These are phyloP conservation scores for Tolypocladium album DNA, from an alignment of 2,329 filamentous ascomycete species.

Conservation along the genomic window DNA sequence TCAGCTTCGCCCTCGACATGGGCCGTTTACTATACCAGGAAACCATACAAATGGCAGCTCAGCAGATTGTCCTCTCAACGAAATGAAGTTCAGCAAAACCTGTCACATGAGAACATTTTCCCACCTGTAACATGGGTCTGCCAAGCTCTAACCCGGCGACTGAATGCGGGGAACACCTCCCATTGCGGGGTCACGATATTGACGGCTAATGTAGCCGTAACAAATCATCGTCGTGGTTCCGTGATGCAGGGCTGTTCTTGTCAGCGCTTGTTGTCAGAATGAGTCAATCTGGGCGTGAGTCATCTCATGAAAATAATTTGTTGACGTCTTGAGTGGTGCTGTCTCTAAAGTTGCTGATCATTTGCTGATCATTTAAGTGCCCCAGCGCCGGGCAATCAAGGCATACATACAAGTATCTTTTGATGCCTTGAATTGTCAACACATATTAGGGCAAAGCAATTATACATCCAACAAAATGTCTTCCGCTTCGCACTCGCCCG, in stretches of 20 bases:
- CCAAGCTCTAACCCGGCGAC: background rate
- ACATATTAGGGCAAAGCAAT: background rate
- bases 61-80: too few species aligned
- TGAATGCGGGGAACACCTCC: background rate
- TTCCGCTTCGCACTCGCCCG: background rate
- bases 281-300: background rate
- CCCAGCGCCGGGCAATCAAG: too few species aligned
- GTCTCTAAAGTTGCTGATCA: background rate
- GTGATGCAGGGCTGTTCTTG: background rate
- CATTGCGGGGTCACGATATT: background rate
- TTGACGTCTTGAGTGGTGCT: background rate
- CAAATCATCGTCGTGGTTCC: background rate
- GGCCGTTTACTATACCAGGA: too few species aligned
- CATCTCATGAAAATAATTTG: background rate
- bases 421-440: background rate
- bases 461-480: background rate
- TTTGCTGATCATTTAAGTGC: background rate
- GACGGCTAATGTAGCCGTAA: background rate
- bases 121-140: background rate
- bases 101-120: too few species aligned
- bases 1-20: too few species aligned
- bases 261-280: background rate
- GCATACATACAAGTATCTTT: background rate
- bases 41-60: too few species aligned
- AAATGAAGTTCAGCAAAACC: too few species aligned